Conservation (phyloP, 768 basidiomycete genomes). For the Kwoniella dendrophila region DNA sequence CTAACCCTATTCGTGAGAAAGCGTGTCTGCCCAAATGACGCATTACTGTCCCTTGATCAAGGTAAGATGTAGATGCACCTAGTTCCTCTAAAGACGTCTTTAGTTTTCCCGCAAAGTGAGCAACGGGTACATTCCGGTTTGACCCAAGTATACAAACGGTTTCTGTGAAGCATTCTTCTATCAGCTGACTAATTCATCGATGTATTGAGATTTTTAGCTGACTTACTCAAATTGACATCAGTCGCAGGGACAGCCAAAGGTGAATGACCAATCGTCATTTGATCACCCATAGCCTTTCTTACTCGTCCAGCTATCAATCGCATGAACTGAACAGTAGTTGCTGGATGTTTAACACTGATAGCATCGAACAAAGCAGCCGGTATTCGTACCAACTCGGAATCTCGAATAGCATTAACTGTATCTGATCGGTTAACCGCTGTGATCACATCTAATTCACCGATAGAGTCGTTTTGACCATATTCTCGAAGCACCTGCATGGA, state of each 20-base stretch:
- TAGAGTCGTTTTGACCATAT: conserved; percentile 95
- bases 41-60: conserved; percentile 92
- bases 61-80: conserved; percentile 87
- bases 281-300: conserved; percentile 68
- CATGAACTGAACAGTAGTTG: conserved; percentile 56
- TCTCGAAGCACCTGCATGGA: conserved; percentile 85
- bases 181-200: background rate
- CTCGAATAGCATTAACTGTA: conserved; percentile 96
- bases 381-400: conserved; percentile 95
- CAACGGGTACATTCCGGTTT: conserved; percentile 82
- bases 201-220: background rate
- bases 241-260: conserved; percentile 5
- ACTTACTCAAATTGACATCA: conserved; percentile 48
- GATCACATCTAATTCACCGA: conserved; percentile 97
- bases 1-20: conserved; percentile 82
- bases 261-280: conserved; percentile 9
- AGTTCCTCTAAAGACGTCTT: conserved; percentile 85
- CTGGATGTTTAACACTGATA: conserved; percentile 61
- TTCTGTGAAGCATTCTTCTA: conserved; percentile 11
- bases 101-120: conserved; percentile 84
- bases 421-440: conserved; percentile 82
- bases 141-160: conserved; percentile 91
- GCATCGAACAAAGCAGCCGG: conserved; percentile 97
- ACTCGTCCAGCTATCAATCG: conserved; percentile 83
- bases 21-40: conserved; percentile 90